Evolutionary conservation across 2,329 filamentous ascomycete genomes (phyloP).

Genomic region (Xylariales sp.): DNA sequence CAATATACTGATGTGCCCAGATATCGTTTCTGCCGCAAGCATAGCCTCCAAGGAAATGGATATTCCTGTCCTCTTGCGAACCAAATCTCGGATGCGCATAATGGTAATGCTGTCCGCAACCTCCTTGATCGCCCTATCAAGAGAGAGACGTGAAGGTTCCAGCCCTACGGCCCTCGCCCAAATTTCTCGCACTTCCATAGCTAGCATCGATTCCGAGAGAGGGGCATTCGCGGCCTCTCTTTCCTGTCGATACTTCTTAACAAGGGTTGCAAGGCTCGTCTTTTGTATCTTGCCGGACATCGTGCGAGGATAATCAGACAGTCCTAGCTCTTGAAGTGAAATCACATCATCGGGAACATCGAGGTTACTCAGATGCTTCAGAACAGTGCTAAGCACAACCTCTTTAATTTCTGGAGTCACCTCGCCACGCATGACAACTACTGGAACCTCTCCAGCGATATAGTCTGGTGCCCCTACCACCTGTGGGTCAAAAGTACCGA

Average conservation of each 20-base stretch:
- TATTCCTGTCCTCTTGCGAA: conserved; percentile 5
- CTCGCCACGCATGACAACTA: conserved; percentile 1
- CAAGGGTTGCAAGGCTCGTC: conserved; percentile 4
- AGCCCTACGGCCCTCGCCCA: conserved; percentile 7
- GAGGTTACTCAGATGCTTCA: conserved; percentile 3
- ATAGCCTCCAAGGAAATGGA: conserved; percentile 1
- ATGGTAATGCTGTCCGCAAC: conserved; percentile 8
- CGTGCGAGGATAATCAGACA: conserved; percentile 5
- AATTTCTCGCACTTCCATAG: neutral
- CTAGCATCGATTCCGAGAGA: neutral
- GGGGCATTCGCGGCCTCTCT: neutral
- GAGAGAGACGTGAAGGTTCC: conserved; percentile 1
- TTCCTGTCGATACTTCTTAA: conserved; percentile 1
- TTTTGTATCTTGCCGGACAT: conserved; percentile 8
- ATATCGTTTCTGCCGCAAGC: conserved; percentile 6
- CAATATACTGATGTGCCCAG: conserved; percentile 10
- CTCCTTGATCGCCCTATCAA: conserved; percentile 2
- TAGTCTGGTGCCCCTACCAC: conserved; percentile 4
- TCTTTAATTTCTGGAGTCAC: conserved; percentile 2
- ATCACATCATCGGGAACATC: conserved; percentile 6
- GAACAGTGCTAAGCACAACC: conserved; percentile 2
- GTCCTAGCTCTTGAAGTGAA: conserved; percentile 3
- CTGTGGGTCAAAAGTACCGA: conserved; percentile 1
- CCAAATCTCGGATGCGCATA: neutral
- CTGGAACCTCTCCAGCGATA: conserved; percentile 8